These are phyloP conservation scores for Albugo laibachii DNA, from an alignment of 352 stramenopile species.

Conservation along the genomic window DNA sequence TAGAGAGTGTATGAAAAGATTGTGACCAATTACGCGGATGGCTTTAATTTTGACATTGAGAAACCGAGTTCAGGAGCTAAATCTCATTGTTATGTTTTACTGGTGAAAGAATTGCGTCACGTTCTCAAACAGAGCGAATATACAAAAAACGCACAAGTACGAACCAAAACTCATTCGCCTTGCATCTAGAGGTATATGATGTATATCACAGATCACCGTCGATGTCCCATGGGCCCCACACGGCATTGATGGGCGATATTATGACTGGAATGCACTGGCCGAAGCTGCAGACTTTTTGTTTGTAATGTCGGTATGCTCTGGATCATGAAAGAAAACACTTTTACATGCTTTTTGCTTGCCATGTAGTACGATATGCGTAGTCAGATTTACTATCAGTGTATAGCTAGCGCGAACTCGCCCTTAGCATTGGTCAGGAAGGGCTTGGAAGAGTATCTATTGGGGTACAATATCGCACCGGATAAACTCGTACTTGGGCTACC, in stretches of 20 bases:
- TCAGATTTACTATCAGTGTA: slow-evolving; percentile 80
- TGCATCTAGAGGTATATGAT: neutral
- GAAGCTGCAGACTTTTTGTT: slow-evolving; percentile 67
- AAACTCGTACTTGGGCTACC: slow-evolving; percentile 82
- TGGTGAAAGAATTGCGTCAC: slow-evolving; percentile 40
- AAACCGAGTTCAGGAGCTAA: slow-evolving; percentile 25
- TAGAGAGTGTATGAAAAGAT: slow-evolving; percentile 37
- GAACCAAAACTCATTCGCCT: neutral
- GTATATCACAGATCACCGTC: slow-evolving; percentile 37
- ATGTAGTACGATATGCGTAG: slow-evolving; percentile 79
- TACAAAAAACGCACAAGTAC: slow-evolving; percentile 40
- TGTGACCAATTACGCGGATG: slow-evolving; percentile 44
- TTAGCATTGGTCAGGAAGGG: slow-evolving; percentile 46
- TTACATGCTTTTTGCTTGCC: neutral
- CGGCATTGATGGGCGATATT: slow-evolving; percentile 65
- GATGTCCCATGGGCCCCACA: slow-evolving; percentile 61
- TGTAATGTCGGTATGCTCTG: slow-evolving; percentile 61
- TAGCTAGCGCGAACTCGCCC: slow-evolving; percentile 73
- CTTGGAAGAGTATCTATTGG: slow-evolving; percentile 51
- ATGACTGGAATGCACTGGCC: slow-evolving; percentile 54
- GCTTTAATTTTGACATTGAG: slow-evolving; percentile 73
- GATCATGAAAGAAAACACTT: neutral
- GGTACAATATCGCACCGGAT: slow-evolving; percentile 21
- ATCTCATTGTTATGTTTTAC: slow-evolving; percentile 22
- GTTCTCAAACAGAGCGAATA: slow-evolving; percentile 28